Conservation (phyloP, 768 basidiomycete genomes). For the Kwoniella pini region DNA sequence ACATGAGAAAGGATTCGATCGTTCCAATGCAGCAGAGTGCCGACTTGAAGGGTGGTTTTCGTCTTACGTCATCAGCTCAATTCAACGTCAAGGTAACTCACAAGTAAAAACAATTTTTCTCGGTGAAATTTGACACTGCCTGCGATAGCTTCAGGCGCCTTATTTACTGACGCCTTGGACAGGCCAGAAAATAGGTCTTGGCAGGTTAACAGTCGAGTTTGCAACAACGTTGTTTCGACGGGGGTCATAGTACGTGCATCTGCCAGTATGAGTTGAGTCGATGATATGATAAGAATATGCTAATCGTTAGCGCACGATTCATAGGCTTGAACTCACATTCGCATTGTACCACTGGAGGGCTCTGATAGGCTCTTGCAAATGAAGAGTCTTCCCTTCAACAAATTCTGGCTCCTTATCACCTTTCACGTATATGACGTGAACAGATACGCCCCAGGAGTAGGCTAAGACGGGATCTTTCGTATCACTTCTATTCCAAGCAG, state of each 20-base stretch:
- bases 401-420: slow-evolving; percentile 60
- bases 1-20: slow-evolving; percentile 84
- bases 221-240: slow-evolving; percentile 38
- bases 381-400: slow-evolving; percentile 65
- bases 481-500: slow-evolving; percentile 41
- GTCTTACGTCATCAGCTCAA: slow-evolving; percentile 19
- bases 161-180: neutral
- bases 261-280: slow-evolving; percentile 65
- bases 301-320: slow-evolving; percentile 44
- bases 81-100: slow-evolving; percentile 53
- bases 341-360: slow-evolving; percentile 84
- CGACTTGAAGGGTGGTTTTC: slow-evolving; percentile 64
- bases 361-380: slow-evolving; percentile 64
- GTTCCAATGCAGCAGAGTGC: slow-evolving; percentile 89
- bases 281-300: slow-evolving; percentile 71
- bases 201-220: slow-evolving; percentile 29
- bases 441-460: slow-evolving; percentile 76
- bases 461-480: slow-evolving; percentile 65
- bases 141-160: slow-evolving; percentile 24
- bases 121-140: slow-evolving; percentile 81
- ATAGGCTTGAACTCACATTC: slow-evolving; percentile 64
- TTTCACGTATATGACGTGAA: slow-evolving; percentile 68
- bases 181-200: slow-evolving; percentile 19
- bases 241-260: slow-evolving; percentile 65
- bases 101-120: slow-evolving; percentile 86